These are phyloP conservation scores for Curvularia sp. DNA, from an alignment of 2,329 filamentous ascomycete species.

Conservation along the genomic window DNA sequence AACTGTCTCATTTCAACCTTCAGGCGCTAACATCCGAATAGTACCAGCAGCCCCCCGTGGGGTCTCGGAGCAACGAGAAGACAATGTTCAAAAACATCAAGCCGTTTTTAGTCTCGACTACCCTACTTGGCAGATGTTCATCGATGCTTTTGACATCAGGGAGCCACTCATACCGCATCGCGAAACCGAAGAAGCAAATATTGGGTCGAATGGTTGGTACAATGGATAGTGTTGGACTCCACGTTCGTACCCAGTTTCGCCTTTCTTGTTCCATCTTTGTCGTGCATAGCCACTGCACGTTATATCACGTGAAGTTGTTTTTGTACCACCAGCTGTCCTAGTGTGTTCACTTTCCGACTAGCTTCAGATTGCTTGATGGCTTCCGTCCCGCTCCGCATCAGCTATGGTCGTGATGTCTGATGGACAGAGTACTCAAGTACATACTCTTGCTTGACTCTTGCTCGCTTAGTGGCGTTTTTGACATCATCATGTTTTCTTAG, in stretches of 20 bases:
- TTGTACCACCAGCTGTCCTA: background rate
- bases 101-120: conserved; percentile 90
- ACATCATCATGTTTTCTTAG: background rate
- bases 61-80: conserved; percentile 63
- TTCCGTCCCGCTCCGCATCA: background rate
- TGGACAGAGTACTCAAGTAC: background rate
- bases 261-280: background rate
- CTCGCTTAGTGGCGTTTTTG: background rate
- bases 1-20: background rate
- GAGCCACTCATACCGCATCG: conserved; percentile 86
- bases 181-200: conserved; percentile 34
- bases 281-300: background rate
- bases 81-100: conserved; percentile 69
- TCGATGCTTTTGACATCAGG: conserved; percentile 77
- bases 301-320: background rate
- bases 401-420: background rate
- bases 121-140: conserved; percentile 79
- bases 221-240: conserved; percentile 9
- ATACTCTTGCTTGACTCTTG: background rate
- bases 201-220: conserved; percentile 40
- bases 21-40: conserved; percentile 31
- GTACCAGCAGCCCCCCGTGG: conserved; percentile 57
- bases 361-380: background rate
- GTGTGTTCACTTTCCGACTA: background rate
- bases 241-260: too few species aligned